These are phyloP conservation scores for Chlorophyllum brunneum DNA, from an alignment of 768 basidiomycete species.

Conservation along the genomic window DNA sequence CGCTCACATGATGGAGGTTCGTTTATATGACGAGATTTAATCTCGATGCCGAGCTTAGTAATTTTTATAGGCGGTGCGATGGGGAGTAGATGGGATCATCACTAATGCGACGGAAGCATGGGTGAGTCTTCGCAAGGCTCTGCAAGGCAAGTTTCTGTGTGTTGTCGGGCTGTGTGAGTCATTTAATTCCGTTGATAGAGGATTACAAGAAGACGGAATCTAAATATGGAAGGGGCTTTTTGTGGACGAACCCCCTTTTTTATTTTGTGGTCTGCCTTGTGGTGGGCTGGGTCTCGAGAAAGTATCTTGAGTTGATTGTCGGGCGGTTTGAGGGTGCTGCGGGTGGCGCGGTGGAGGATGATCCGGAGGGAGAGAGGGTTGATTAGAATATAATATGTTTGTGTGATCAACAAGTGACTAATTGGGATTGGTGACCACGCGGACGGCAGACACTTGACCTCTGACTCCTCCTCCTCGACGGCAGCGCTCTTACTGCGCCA, in stretches of 20 bases:
- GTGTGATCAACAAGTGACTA: not conserved
- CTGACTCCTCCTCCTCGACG: slow-evolving; percentile 13
- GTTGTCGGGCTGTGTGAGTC: slow-evolving; percentile 1
- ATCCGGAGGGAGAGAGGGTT: no score
- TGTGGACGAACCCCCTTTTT: slow-evolving; percentile 66
- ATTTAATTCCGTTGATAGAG: slow-evolving; percentile 29
- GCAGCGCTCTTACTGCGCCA: slow-evolving; percentile 18
- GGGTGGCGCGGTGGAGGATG: not conserved
- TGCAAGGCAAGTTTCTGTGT: slow-evolving; percentile 42
- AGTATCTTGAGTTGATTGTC: slow-evolving; percentile 42
- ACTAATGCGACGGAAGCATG: slow-evolving; percentile 72
- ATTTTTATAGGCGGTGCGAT: slow-evolving; percentile 59
- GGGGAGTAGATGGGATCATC: slow-evolving; percentile 75
- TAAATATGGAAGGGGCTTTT: slow-evolving; percentile 62
- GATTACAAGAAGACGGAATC: slow-evolving; percentile 65
- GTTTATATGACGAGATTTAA: slow-evolving; percentile 17
- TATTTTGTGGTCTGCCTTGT: slow-evolving; percentile 48
- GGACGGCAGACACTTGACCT: slow-evolving; percentile 22
- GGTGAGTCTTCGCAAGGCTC: slow-evolving; percentile 58
- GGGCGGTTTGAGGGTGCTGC: slow-evolving; percentile 44
- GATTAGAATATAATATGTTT: no score
- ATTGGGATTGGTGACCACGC: slow-evolving; percentile 14
- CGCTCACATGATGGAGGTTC: slow-evolving; percentile 85
- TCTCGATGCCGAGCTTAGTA: not conserved
- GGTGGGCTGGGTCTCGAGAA: slow-evolving; percentile 23